Base-by-base conservation (phyloP, 257 asterid species). In the Solanum etuberosum region DNA sequence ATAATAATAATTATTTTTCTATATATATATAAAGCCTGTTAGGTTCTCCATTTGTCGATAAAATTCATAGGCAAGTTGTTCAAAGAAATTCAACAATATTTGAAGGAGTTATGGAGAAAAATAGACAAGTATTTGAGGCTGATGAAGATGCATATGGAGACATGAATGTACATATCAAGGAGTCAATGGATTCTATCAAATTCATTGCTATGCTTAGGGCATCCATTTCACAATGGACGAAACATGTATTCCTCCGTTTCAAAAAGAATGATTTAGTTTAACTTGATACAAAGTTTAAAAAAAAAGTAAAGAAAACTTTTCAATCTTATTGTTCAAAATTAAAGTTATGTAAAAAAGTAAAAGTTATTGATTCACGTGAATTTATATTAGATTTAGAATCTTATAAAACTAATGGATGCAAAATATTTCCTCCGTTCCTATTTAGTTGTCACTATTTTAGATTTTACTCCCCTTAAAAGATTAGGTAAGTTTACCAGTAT, bases 211-310 rank as follows among this genome's bases (percentile, higher is more conserved):
- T 92, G 67, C 98, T 96, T 61, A 89, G 90, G 89, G 94, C 99
- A 61, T 95, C 99, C 25, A 90, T 96, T 82, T 87, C 95, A 42
- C 93, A 92, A 43, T 96, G 99, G 99, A 90, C 92, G 25, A 89
- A 67, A 31, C 92, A 90, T 96, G 98, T 54, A 20, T 54, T 54
- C n/a, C 9, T 51, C 61, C 23, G 4, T 16, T 6, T 3, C 15
- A 51, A 51, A 51, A 51, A 16, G 0, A 51, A 16, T 51, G 23
- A 51, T 51, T 9, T 51, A 51, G 23, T 51, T 16, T 16, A 51
- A 6, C 61, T 51, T 16, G 9, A 5, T 51, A 46, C 20, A 46
- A 13, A 4, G 6, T 46, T 46, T 46, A 16, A 6, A 51, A 51
- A 32, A 32, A 51, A 3, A 48, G 8, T 51, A 16, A 16, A 20